Percentiles rank a stretch among this genome's conserved stretches.
phyloP scores from a whole-genome alignment of 371 early-diverging fungal species.

The Mucor velutinosus region DNA sequence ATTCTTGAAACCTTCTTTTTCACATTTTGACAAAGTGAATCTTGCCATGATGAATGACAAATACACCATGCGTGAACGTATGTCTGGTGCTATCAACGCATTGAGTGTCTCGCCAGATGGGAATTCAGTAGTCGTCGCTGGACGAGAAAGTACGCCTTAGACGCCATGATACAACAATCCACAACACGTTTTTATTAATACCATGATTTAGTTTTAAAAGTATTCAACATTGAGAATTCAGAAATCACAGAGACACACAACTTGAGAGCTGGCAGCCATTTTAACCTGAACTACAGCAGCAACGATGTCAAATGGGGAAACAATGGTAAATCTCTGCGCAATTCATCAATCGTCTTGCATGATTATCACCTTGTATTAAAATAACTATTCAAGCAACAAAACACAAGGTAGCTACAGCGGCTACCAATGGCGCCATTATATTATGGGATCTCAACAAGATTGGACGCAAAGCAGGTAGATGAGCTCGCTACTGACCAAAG shows the following conservation, averaged over 20 bases:
- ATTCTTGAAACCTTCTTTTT: not conserved
- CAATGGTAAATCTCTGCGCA: constrained; percentile 36
- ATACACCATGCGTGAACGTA: constrained; percentile 15
- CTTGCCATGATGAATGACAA: not conserved
- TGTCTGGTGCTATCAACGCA: constrained; percentile 66
- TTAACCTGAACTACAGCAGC: constrained; percentile 65
- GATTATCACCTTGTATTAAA: not conserved
- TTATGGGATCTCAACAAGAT: constrained; percentile 71
- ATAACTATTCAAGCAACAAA: constrained; percentile 36
- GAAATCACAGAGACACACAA: constrained; percentile 68
- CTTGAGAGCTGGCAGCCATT: constrained; percentile 67
- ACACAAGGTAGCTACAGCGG: constrained; percentile 75
- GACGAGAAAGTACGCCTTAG: constrained; percentile 64
- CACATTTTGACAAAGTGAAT: not conserved
- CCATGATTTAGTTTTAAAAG: constrained; percentile 62
- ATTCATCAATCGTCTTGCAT: not conserved
- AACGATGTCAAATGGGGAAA: constrained; percentile 90
- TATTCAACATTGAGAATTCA: constrained; percentile 58
- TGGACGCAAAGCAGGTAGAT: constrained; percentile 46
- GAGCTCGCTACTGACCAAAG: no score
- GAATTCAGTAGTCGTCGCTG: constrained; percentile 71
- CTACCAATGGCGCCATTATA: constrained; percentile 76
- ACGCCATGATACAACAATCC: not conserved
- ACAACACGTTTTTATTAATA: not conserved
- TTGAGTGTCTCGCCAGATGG: constrained; percentile 66